These are phyloP conservation scores for Mitosporidium daphniae DNA, from an alignment of 371 early-diverging fungal genomes.

Conservation along the genomic window DNA sequence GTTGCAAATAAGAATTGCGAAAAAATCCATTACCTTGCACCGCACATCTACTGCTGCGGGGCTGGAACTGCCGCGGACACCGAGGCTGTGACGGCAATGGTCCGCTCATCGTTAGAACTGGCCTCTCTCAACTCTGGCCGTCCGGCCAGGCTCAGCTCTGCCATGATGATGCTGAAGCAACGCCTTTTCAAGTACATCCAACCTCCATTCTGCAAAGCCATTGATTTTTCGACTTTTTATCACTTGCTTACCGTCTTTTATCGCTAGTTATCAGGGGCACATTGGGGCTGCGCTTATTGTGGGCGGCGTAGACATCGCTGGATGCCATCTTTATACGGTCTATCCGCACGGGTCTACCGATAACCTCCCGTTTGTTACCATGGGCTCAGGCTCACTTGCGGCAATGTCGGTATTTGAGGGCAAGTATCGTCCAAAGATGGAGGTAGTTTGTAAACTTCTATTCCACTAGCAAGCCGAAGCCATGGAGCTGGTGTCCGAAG, in stretches of 20 bases:
- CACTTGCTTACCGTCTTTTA: no score
- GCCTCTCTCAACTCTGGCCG: constrained; percentile 57
- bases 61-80: constrained; percentile 99
- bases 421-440: constrained; percentile 40
- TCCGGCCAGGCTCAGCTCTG: constrained; percentile 50
- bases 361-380: constrained; percentile 68
- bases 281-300: constrained; percentile 84
- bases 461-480: constrained; percentile 41
- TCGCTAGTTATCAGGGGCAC: constrained; percentile 56
- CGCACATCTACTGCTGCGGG: constrained; percentile 97
- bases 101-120: constrained; percentile 59
- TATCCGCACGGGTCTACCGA: constrained; percentile 87
- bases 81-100: constrained; percentile 62
- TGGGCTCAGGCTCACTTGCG: constrained; percentile 87
- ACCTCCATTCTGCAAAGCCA: constrained; percentile 3
- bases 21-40: constrained; percentile 91
- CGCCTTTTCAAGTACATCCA: constrained; percentile 36
- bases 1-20: constrained; percentile 96
- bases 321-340: constrained; percentile 65
- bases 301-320: constrained; percentile 69
- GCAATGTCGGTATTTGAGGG: constrained; percentile 88
- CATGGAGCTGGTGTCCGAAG: constrained; percentile 54
- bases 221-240: no score
- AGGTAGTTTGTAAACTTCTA: constrained; percentile 10
- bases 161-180: constrained; percentile 78